A percentile compares a stretch with the other conserved stretches of the same genome.
Evolutionary conservation across 163 green algal species (phyloP).

Genomic region (Volvox carteri): DNA sequence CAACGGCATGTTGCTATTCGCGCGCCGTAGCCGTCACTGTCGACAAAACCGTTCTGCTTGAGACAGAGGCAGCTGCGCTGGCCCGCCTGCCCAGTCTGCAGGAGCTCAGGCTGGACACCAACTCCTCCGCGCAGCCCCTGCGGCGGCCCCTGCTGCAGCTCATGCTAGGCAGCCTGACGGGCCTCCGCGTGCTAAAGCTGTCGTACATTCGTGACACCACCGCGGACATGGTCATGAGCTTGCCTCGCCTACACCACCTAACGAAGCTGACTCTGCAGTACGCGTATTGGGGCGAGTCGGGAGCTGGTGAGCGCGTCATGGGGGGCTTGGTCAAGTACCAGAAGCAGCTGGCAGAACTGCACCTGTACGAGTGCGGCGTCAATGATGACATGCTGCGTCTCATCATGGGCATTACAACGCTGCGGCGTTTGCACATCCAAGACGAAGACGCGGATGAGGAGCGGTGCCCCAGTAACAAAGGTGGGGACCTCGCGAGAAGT

Average conservation of each 20-base stretch:
- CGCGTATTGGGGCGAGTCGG: slow-evolving; percentile 51
- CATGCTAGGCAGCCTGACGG: slow-evolving; percentile 2
- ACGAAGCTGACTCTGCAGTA: slow-evolving; percentile 31
- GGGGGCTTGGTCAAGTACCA: slow-evolving; percentile 22
- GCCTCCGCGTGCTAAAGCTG: slow-evolving; percentile 35
- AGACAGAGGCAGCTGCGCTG: slow-evolving; percentile 44
- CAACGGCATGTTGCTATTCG: not conserved
- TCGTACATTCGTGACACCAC: slow-evolving; percentile 58
- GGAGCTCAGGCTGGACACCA: slow-evolving; percentile 31
- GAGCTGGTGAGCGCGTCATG: slow-evolving; percentile 40
- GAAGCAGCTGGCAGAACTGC: slow-evolving; percentile 47
- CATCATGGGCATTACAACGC: slow-evolving; percentile 22
- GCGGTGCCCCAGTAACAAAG: slow-evolving; percentile 53
- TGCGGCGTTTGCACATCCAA: slow-evolving; percentile 29
- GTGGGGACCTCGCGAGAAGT: too few species aligned
- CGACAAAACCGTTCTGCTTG: slow-evolving; percentile 49
- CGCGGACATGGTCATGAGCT: slow-evolving; percentile 17
- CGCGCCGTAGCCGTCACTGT: not conserved
- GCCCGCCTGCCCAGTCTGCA: slow-evolving; percentile 20
- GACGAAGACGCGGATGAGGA: slow-evolving; percentile 49
- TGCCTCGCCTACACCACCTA: slow-evolving; percentile 24
- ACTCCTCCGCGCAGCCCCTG: slow-evolving; percentile 50
- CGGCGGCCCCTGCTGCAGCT: slow-evolving; percentile 41
- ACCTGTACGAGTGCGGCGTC: slow-evolving; percentile 51
- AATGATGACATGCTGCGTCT: slow-evolving; percentile 54